Conservation (phyloP, 306 rosid species). For the Dryas alaskensis region DNA sequence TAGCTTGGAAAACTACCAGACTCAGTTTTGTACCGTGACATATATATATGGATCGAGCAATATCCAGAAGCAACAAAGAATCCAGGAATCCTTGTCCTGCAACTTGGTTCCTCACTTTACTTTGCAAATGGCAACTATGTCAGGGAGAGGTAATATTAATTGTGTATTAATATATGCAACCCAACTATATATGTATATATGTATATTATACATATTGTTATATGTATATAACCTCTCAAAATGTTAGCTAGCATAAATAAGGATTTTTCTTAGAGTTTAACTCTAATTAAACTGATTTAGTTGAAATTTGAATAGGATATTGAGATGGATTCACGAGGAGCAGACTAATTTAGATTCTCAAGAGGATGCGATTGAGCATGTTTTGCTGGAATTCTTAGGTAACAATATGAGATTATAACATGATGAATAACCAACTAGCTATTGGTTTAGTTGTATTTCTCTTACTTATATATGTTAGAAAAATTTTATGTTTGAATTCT, state of each 20-base stretch:
- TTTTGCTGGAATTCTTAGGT: constrained; percentile 75
- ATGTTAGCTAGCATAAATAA: too few relatives aligned
- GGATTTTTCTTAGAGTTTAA: too few relatives aligned
- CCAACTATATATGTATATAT: too few relatives aligned
- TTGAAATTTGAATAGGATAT: constrained; percentile 35
- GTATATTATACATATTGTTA: too few relatives aligned
- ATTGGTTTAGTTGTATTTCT: too few relatives aligned
- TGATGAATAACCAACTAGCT: too few relatives aligned
- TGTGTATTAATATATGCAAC: not conserved
- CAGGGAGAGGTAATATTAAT: constrained; percentile 55
- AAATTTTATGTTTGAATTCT: not conserved
- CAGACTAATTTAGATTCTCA: constrained; percentile 14
- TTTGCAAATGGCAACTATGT: constrained; percentile 70
- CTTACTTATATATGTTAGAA: too few relatives aligned
- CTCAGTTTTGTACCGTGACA: constrained; percentile 48
- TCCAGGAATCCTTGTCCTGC: constrained; percentile 53
- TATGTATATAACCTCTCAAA: too few relatives aligned
- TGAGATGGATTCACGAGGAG: constrained; percentile 65
- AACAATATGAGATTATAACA: not conserved
- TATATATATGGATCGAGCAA: constrained; percentile 37
- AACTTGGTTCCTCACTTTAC: constrained; percentile 82
- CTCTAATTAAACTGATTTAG: too few relatives aligned
- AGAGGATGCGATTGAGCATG: constrained; percentile 32
- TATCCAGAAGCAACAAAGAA: constrained; percentile 35
- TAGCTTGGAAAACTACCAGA: constrained; percentile 64